phyloP scores from a whole-genome alignment of 495 filamentous ascomycete genomes.

The Neurospora discreta region DNA sequence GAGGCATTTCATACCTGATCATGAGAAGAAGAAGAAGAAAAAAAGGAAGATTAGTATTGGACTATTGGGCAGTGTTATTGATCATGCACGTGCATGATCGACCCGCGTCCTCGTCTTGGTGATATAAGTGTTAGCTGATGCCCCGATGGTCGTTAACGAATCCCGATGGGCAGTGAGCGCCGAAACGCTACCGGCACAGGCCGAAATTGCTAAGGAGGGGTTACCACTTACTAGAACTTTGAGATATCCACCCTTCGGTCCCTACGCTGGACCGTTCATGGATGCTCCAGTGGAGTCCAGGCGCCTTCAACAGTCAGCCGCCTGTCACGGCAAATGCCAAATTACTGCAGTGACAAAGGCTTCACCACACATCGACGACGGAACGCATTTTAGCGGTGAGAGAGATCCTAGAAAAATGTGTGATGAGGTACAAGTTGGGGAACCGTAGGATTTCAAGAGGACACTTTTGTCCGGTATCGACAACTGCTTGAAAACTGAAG shows the following conservation, averaged over 20 bases:
- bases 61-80: not conserved
- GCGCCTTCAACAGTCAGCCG: not conserved
- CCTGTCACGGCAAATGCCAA: not conserved
- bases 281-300: not conserved
- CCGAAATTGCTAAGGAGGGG: slow-evolving; percentile 5
- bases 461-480: not conserved
- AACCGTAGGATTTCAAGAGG: not conserved
- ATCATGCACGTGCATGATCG: not conserved
- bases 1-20: not conserved
- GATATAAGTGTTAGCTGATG: not conserved
- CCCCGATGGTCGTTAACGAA: not conserved
- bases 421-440: not conserved
- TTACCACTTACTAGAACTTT: not conserved
- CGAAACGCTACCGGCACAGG: not conserved
- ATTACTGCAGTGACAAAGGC: not conserved
- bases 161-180: not conserved
- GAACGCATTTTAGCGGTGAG: not conserved
- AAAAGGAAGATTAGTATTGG: not conserved
- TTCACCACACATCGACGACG: not conserved
- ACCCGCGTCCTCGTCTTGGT: not conserved
- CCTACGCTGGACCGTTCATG: not conserved
- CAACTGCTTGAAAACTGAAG: not conserved
- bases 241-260: not conserved
- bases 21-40: not conserved
- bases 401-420: not conserved